phyloP scores from a whole-genome alignment of 768 basidiomycete genomes.

The Clavaria fumosa region DNA sequence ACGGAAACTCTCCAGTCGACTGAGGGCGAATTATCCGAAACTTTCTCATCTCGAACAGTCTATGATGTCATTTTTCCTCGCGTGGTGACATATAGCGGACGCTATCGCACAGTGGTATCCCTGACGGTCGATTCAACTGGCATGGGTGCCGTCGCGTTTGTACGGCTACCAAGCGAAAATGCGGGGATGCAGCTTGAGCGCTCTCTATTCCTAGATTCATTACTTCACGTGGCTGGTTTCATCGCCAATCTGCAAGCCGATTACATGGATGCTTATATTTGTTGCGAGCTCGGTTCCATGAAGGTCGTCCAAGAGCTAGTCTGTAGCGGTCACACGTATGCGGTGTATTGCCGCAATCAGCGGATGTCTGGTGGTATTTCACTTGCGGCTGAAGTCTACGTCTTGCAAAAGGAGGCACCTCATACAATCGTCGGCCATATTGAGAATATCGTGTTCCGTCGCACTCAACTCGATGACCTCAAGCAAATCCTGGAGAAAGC shows the following conservation, averaged over 20 bases:
- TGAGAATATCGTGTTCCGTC: conserved; percentile 43
- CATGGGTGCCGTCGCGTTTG: conserved; percentile 35
- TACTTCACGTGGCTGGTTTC: conserved; percentile 59
- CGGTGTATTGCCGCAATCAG: conserved; percentile 34
- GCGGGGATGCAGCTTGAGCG: conserved; percentile 26
- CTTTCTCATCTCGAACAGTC: conserved; percentile 35
- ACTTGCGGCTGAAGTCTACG: conserved; percentile 38
- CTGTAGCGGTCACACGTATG: conserved; percentile 27
- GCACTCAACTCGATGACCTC: conserved; percentile 35
- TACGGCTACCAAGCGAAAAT: conserved; percentile 25
- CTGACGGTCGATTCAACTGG: conserved; percentile 33
- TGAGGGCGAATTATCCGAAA: conserved; percentile 17
- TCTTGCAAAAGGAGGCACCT: conserved; percentile 24
- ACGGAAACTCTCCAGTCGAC: conserved; percentile 17
- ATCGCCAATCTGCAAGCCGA: conserved; percentile 42
- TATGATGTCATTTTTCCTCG: conserved; percentile 59
- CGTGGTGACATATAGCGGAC: conserved; percentile 44
- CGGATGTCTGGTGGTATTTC: conserved; percentile 28
- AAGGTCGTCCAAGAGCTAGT: conserved; percentile 30
- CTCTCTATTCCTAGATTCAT: conserved; percentile 48
- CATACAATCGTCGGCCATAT: conserved; percentile 36
- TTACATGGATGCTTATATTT: conserved; percentile 44
- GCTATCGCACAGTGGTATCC: conserved; percentile 42
- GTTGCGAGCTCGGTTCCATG: conserved; percentile 35
- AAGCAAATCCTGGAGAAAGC: conserved; percentile 28